Base-by-base conservation (phyloP, 345 rosid species). In the Linum lewisii region DNA sequence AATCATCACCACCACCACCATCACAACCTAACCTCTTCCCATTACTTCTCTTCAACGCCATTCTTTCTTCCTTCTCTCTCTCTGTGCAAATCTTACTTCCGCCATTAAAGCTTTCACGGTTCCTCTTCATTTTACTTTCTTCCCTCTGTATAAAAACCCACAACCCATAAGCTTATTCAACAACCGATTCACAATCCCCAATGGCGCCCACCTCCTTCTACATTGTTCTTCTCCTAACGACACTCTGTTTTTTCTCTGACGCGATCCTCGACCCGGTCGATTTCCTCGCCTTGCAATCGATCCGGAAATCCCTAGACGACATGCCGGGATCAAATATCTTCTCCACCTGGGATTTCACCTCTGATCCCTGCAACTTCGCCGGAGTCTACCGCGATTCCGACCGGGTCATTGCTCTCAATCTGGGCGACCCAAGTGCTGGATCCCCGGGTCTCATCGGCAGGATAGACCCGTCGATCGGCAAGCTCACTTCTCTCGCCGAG, bases 311-410 rank as follows among this genome's bases (percentile, higher is more conserved):
- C 7, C 73, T 92, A 0, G 68, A 79, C 20, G 94, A 89, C 66
- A 67, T 83, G 64, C 94, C 90, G 0, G 95, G 97, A 20, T 92
- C 99, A 20, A 78, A 69, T 56, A 88, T 85, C 73, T 92, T 92
- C 71, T 73, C 81, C 62, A 79, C 94, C 0, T 88, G 99, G 99
- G 97, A 92, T 58, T 88, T 86, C 75, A 92, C 99, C 24, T 75
- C 95, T 20, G 99, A 92, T 42, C 99, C 99, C 7, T 92, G 99
- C 57, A 85, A 69, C 68, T 92, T 92, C 72, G 81, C 83, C 57
- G 95, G 99, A 19, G 95, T 92, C 65, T 84, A 72, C 73, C 89
- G 99, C 29, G 87, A 82, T 7, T 73, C 71, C 11, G 84, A 92
- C 49, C 70, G 71, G 64, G 99, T 88, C 0, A 63, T 80, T 2